A percentile compares a stretch with the other conserved stretches of the same genome.
phyloP scores from a whole-genome alignment of 306 rosid species.

The Inga laurina region DNA sequence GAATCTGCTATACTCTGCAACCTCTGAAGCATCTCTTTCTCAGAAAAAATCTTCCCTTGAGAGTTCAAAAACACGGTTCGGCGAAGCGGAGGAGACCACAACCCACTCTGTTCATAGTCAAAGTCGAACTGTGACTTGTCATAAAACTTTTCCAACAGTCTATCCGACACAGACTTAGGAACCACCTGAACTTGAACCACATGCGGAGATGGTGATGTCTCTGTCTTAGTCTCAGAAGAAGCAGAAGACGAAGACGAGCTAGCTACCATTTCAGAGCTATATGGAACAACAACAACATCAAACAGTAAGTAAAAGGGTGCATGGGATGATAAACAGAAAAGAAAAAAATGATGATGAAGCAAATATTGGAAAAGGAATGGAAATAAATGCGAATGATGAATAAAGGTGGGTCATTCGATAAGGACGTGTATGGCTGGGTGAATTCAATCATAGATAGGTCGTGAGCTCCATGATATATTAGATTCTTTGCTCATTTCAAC shows the following conservation, averaged over 20 bases:
- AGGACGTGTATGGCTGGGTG: constrained; percentile 65
- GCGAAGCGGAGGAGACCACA: constrained; percentile 83
- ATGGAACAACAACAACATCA: not conserved
- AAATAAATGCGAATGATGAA: constrained; percentile 33
- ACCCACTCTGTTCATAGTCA: constrained; percentile 75
- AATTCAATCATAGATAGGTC: constrained; percentile 57
- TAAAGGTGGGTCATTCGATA: constrained; percentile 41
- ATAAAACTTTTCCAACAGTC: constrained; percentile 62
- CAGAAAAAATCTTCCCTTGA: constrained; percentile 53
- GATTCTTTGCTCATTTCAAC: constrained; percentile 1
- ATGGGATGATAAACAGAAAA: constrained; percentile 32
- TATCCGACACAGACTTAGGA: constrained; percentile 58
- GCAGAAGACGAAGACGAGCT: not conserved
- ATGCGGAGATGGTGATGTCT: constrained; percentile 7
- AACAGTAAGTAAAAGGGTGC: constrained; percentile 1
- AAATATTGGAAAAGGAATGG: constrained; percentile 32
- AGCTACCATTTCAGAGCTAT: not conserved
- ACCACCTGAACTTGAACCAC: constrained; percentile 62
- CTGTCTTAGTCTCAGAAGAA: not conserved
- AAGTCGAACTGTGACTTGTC: constrained; percentile 63
- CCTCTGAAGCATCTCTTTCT: constrained; percentile 55
- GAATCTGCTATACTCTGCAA: constrained; percentile 41
- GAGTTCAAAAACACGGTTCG: constrained; percentile 70
- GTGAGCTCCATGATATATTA: constrained; percentile 46
- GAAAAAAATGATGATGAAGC: constrained; percentile 30